phyloP scores from a whole-genome alignment of 192 early-diverging fungal genomes.

The Hyaloraphidium curvatum region DNA sequence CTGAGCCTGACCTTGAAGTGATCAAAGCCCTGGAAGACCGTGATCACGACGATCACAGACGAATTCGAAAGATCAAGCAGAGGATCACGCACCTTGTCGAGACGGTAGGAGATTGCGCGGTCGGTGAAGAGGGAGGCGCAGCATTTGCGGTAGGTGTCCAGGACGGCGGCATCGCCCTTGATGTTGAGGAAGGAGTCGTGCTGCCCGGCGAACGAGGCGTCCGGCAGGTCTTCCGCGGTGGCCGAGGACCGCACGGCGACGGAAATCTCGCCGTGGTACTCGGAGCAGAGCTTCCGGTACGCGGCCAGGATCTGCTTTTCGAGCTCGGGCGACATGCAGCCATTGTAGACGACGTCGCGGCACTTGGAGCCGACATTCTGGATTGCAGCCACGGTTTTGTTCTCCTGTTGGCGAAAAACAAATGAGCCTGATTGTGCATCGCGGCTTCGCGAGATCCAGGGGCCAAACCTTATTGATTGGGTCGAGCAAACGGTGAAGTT shows the following conservation, averaged over 20 bases:
- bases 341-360: neutral
- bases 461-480: slow-evolving; percentile 1
- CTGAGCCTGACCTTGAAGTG: slow-evolving; percentile 23
- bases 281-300: neutral
- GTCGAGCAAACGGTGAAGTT: neutral
- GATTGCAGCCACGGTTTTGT: neutral
- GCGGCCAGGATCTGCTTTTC: neutral
- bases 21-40: slow-evolving; percentile 8
- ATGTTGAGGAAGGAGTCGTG: slow-evolving; percentile 31
- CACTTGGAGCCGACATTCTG: neutral
- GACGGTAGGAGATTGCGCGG: slow-evolving; percentile 25
- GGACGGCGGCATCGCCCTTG: slow-evolving; percentile 15
- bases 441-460: no score
- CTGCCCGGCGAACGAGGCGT: slow-evolving; percentile 29
- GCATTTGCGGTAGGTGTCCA: slow-evolving; percentile 19
- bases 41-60: neutral
- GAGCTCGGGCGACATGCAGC: neutral
- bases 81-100: slow-evolving; percentile 9
- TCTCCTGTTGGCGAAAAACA: no score
- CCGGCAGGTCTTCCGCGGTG: slow-evolving; percentile 28
- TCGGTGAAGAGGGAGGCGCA: slow-evolving; percentile 28
- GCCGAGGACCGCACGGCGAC: slow-evolving; percentile 9
- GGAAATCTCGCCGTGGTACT: neutral
- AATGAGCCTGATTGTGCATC: no score
- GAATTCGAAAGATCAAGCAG: neutral